A percentile compares a stretch with the other conserved stretches of the same genome.
These are phyloP conservation scores for Drechslera avenae DNA, from an alignment of 2,329 filamentous ascomycete species.

Conservation along the genomic window DNA sequence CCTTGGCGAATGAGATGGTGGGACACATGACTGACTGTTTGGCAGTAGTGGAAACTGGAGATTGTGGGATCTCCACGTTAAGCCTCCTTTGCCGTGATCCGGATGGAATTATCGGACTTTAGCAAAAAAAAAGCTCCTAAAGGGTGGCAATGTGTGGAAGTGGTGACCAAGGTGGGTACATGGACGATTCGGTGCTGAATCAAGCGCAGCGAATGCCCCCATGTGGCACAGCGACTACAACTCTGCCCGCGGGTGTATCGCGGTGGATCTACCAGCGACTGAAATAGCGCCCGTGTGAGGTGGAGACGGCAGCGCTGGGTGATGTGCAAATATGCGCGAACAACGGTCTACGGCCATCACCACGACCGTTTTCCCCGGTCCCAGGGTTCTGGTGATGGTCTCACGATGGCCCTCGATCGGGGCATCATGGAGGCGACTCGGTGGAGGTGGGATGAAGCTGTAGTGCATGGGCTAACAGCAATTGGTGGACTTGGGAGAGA, in stretches of 20 bases:
- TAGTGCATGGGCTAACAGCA: background rate
- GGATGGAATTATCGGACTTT: conserved; percentile 9
- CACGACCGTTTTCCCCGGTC: conserved; percentile 11
- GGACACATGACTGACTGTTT: conserved; percentile 9
- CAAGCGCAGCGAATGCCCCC: background rate
- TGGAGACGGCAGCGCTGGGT: conserved; percentile 1
- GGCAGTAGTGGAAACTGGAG: conserved; percentile 3
- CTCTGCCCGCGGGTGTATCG: background rate
- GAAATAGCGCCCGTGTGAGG: background rate
- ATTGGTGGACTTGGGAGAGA: conserved; percentile 9
- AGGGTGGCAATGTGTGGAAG: conserved; percentile 6
- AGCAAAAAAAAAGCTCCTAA: conserved; percentile 4
- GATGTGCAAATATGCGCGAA: background rate
- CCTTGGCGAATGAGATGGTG: conserved; percentile 6
- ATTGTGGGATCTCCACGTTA: conserved; percentile 8
- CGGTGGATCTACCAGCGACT: background rate
- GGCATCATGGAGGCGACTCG: conserved; percentile 4
- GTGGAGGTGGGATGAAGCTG: conserved; percentile 1
- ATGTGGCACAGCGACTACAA: conserved; percentile 1
- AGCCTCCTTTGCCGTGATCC: background rate
- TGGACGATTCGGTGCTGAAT: conserved; percentile 1
- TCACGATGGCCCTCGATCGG: conserved; percentile 5
- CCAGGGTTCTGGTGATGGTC: conserved; percentile 9
- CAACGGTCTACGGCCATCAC: background rate
- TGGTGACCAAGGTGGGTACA: conserved; percentile 1